Evolutionary conservation across 2,329 filamentous ascomycete species (phyloP).

Genomic region (Xylaria sp.): DNA sequence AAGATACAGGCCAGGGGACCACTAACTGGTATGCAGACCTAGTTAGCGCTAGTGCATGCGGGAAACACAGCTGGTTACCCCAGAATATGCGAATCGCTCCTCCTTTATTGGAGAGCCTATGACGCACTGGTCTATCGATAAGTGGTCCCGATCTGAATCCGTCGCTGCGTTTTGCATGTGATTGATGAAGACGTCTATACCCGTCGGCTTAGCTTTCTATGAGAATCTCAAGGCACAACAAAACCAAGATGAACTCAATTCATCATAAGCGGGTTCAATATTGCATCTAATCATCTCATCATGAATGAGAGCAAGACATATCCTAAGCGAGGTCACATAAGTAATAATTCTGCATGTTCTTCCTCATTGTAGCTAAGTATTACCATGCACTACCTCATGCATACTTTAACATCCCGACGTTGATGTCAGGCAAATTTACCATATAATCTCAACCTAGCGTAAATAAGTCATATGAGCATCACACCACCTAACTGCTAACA

Average conservation of each 20-base stretch:
- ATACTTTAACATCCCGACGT: too few species aligned
- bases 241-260: too few species aligned
- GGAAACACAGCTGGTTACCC: slow-evolving; percentile 14
- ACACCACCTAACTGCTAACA: background rate
- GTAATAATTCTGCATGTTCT: too few species aligned
- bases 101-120: slow-evolving; percentile 17
- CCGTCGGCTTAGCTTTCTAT: background rate
- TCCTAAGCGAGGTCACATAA: background rate
- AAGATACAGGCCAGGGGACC: slow-evolving; percentile 20
- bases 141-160: slow-evolving; percentile 11
- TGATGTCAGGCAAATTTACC: too few species aligned
- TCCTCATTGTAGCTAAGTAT: too few species aligned
- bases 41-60: slow-evolving; percentile 23
- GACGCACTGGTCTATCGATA: slow-evolving; percentile 21
- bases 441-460: background rate
- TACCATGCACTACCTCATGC: too few species aligned
- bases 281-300: too few species aligned
- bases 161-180: slow-evolving; percentile 31
- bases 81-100: slow-evolving; percentile 14
- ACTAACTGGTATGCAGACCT: slow-evolving; percentile 5
- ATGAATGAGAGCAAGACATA: too few species aligned
- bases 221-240: too few species aligned
- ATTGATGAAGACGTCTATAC: slow-evolving; percentile 1
- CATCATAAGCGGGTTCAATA: too few species aligned
- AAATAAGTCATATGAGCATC: background rate